phyloP scores from a whole-genome alignment of 2,329 filamentous ascomycete species.

The Intubia oerlemansii region DNA sequence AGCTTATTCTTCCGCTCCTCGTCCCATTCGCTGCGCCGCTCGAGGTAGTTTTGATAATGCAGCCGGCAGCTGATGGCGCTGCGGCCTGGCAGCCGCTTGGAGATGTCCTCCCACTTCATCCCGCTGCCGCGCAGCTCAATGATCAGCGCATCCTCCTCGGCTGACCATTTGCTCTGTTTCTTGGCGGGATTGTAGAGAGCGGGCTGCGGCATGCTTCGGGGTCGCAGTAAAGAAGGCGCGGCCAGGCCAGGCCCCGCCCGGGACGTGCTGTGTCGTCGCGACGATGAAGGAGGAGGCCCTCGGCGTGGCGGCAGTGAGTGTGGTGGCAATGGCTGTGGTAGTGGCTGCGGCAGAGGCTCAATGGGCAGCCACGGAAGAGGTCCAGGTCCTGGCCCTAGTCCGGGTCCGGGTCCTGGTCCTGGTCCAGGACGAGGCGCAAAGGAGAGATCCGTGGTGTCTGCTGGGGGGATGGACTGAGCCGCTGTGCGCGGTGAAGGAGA shows the following conservation, averaged over 20 bases:
- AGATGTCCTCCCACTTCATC: conserved; percentile 99
- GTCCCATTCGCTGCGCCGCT: conserved; percentile 84
- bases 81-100: conserved; percentile 69
- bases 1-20: conserved; percentile 97
- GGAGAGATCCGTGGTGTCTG: too few species aligned
- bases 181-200: conserved; percentile 52
- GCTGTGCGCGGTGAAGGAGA: too few species aligned
- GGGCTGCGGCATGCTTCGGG: conserved; percentile 31
- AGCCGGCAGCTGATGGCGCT: conserved; percentile 87
- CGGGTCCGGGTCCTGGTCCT: too few species aligned
- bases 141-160: conserved; percentile 81
- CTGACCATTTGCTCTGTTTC: conserved; percentile 93
- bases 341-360: background rate
- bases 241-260: conserved; percentile 1
- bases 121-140: conserved; percentile 75
- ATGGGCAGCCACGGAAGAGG: too few species aligned
- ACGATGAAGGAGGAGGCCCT: background rate
- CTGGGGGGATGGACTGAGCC: too few species aligned
- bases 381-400: too few species aligned
- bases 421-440: too few species aligned
- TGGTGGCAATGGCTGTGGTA: background rate
- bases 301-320: background rate
- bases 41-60: conserved; percentile 94
- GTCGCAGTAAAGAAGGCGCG: conserved; percentile 6
- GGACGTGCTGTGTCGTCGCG: too few species aligned